Conservation (phyloP, 306 rosid genomes). For the Alnus glutinosa region DNA sequence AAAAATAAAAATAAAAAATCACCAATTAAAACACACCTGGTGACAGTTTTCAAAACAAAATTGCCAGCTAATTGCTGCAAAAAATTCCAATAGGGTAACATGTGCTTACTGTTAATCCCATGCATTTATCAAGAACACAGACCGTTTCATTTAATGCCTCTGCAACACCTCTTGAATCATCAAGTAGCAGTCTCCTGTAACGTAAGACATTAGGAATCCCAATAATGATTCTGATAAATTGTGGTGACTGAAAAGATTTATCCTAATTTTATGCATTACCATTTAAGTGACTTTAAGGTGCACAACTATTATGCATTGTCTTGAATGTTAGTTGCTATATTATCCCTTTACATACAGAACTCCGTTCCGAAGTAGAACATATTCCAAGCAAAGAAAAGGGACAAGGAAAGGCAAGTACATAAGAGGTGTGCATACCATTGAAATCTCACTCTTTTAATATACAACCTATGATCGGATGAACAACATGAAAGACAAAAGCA, state of each 20-base stretch:
- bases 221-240: background rate
- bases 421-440: background rate
- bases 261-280: background rate
- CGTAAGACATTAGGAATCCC: background rate
- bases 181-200: conserved; percentile 73
- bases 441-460: background rate
- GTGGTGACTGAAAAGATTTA: background rate
- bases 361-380: background rate
- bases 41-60: background rate
- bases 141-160: conserved; percentile 90
- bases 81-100: background rate
- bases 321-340: background rate
- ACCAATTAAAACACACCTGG: background rate
- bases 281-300: conserved; percentile 9
- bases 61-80: background rate
- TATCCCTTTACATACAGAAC: background rate
- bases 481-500: conserved; percentile 10
- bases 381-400: background rate
- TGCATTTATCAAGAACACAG: conserved; percentile 61
- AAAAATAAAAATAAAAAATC: background rate
- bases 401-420: no score
- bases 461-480: background rate
- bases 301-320: background rate
- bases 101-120: conserved; percentile 73
- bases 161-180: conserved; percentile 83